phyloP scores from a whole-genome alignment of 768 basidiomycete species.

The Sporobolomyces phaffii region DNA sequence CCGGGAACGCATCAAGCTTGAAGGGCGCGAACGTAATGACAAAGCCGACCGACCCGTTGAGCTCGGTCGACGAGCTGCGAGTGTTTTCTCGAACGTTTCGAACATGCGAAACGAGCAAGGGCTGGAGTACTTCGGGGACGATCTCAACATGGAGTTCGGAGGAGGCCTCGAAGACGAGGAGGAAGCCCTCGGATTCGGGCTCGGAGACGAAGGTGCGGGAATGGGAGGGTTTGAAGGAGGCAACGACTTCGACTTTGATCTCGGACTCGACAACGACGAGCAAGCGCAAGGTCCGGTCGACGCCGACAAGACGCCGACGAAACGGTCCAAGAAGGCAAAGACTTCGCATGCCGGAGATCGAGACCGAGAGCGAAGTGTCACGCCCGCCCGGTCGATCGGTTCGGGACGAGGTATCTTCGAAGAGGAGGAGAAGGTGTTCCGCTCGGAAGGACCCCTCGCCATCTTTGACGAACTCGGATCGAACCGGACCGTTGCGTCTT shows the following conservation, averaged over 20 bases:
- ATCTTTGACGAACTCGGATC: constrained; percentile 49
- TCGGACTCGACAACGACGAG: constrained; percentile 7
- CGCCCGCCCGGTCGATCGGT: constrained; percentile 7
- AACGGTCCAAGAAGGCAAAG: constrained; percentile 29
- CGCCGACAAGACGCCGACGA: constrained; percentile 16
- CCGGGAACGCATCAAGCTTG: constrained; percentile 26
- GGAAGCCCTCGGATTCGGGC: constrained; percentile 1
- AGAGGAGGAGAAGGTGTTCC: constrained; percentile 20
- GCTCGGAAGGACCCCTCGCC: constrained; percentile 36
- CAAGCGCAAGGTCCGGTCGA: background rate
- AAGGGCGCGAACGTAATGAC: constrained; percentile 13
- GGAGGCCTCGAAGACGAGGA: constrained; percentile 11
- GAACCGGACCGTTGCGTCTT: background rate
- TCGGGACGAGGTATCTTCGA: constrained; percentile 7
- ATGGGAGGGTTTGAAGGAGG: constrained; percentile 35
- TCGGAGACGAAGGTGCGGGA: constrained; percentile 23
- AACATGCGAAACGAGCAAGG: background rate
- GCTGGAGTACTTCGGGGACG: constrained; percentile 9
- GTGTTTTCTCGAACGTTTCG: constrained; percentile 21
- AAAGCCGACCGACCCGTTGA: constrained; percentile 16
- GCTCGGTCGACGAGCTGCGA: constrained; percentile 24
- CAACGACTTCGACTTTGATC: constrained; percentile 12
- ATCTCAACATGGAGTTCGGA: constrained; percentile 20
- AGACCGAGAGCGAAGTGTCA: constrained; percentile 1
- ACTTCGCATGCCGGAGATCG: constrained; percentile 3